These are phyloP conservation scores for Gomphus bonarii DNA, from an alignment of 1,284 basidiomycete genomes.

Conservation along the genomic window DNA sequence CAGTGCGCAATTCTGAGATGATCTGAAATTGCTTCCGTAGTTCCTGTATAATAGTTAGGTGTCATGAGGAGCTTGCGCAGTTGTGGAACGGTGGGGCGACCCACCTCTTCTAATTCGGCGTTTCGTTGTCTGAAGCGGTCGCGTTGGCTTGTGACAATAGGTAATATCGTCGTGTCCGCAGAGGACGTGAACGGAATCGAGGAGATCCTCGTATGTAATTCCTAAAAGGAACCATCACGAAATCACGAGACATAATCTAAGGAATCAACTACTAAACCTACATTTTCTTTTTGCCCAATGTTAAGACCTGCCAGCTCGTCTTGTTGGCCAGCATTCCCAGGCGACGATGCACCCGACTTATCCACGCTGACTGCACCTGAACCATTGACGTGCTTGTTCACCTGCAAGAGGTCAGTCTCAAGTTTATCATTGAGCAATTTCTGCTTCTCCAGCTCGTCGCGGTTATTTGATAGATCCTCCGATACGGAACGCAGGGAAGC, in stretches of 20 bases:
- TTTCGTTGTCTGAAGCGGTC: conserved; percentile 94
- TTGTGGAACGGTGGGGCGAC: conserved; percentile 12
- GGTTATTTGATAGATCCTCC: conserved; percentile 47
- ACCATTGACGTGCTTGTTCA: conserved; percentile 48
- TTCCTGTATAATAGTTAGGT: conserved; percentile 42
- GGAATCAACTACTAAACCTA: conserved; percentile 18
- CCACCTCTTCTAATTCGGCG: conserved; percentile 89
- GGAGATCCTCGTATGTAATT: conserved; percentile 37
- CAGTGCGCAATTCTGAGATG: conserved; percentile 82
- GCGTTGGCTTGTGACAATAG: conserved; percentile 93
- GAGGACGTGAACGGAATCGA: conserved; percentile 63
- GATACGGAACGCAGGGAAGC: conserved; percentile 49
- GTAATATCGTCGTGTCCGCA: conserved; percentile 84
- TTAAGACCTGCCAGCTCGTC: conserved; percentile 60
- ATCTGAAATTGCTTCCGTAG: conserved; percentile 88
- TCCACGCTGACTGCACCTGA: conserved; percentile 6
- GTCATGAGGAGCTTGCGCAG: background rate
- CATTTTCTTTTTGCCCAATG: conserved; percentile 45
- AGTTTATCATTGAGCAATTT: conserved; percentile 77
- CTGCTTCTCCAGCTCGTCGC: conserved; percentile 68
- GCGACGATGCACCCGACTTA: conserved; percentile 14
- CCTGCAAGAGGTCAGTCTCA: conserved; percentile 80
- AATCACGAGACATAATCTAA: background rate
- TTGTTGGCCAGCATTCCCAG: conserved; percentile 23
- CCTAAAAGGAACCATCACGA: conserved; percentile 21